These are phyloP conservation scores for Micractinium sp. DNA, from an alignment of 139 green algal genomes.

Conservation along the genomic window DNA sequence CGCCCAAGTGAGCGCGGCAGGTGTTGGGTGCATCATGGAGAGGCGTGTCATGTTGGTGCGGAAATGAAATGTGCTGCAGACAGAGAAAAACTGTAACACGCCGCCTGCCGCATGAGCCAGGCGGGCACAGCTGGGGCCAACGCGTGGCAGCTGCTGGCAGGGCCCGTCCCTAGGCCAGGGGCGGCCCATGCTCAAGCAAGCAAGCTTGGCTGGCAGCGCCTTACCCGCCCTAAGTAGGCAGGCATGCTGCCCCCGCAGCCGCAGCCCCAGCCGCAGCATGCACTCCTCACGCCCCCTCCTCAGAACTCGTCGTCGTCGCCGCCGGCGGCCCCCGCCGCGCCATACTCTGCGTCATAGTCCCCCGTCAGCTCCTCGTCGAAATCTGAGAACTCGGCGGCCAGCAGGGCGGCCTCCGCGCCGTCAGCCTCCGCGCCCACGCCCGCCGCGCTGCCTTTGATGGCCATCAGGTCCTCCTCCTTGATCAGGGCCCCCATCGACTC, in stretches of 20 bases:
- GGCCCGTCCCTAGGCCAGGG: not conserved
- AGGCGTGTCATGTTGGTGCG: not conserved
- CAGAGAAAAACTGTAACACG: no score
- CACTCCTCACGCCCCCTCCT: not conserved
- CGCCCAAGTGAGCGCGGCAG: not conserved
- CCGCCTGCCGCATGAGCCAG: no score
- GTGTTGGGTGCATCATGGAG: no score
- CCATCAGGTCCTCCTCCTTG: constrained; percentile 27
- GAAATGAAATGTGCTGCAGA: no score
- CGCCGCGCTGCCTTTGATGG: constrained; percentile 11
- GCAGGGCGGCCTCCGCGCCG: constrained; percentile 30
- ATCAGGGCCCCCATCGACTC: constrained; percentile 33
- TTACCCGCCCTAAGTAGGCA: no score
- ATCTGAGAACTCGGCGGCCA: constrained; percentile 44
- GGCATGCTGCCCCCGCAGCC: no score
- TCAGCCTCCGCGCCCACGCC: not conserved
- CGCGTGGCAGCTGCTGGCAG: no score
- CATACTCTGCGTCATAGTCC: constrained; percentile 26
- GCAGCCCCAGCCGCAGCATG: not conserved
- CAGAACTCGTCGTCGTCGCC: constrained; percentile 12
- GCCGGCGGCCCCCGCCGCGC: not conserved
- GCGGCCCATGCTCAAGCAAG: not conserved
- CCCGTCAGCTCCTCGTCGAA: constrained; percentile 35
- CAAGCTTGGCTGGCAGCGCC: not conserved
- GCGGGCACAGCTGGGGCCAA: no score